phyloP scores from a whole-genome alignment of 352 stramenopile genomes.

The Phytophthora sp. region DNA sequence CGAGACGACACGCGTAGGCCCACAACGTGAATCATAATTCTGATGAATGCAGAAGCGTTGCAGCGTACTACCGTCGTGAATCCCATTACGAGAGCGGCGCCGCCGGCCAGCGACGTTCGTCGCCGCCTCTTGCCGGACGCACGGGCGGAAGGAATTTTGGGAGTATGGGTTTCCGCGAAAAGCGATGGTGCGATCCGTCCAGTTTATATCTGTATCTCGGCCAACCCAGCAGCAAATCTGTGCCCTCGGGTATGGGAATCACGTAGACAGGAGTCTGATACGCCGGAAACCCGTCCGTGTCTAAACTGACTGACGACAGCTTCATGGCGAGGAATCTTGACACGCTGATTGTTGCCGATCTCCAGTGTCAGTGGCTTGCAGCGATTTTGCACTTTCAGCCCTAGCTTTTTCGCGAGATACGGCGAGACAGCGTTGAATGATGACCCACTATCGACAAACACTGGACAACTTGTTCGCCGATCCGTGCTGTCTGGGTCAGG shows the following conservation, averaged over 20 bases:
- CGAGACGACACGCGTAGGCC: background rate
- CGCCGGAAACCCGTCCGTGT: background rate
- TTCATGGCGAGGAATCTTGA: background rate
- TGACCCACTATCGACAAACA: conserved; percentile 12
- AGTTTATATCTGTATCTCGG: conserved; percentile 8
- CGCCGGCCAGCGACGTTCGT: background rate
- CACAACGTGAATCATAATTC: background rate
- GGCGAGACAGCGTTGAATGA: conserved; percentile 4
- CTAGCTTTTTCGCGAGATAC: background rate
- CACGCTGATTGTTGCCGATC: background rate
- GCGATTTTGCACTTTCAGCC: background rate
- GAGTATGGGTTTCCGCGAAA: background rate
- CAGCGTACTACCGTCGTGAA: background rate
- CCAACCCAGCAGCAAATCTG: conserved; percentile 3
- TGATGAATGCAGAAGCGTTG: conserved; percentile 2
- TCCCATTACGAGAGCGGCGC: background rate
- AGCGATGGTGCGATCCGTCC: background rate
- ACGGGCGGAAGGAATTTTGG: background rate
- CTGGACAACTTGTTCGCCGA: background rate
- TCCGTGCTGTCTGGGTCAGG: background rate
- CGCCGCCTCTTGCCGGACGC: background rate
- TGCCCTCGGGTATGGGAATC: conserved; percentile 5
- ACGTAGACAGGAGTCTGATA: conserved; percentile 3
- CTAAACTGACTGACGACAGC: background rate
- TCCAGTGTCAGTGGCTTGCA: background rate